Percentiles rank a stretch among this genome's conserved stretches.
Evolutionary conservation across 768 basidiomycete species (phyloP).

Genomic region (Lactarius pseudohatsudake): DNA sequence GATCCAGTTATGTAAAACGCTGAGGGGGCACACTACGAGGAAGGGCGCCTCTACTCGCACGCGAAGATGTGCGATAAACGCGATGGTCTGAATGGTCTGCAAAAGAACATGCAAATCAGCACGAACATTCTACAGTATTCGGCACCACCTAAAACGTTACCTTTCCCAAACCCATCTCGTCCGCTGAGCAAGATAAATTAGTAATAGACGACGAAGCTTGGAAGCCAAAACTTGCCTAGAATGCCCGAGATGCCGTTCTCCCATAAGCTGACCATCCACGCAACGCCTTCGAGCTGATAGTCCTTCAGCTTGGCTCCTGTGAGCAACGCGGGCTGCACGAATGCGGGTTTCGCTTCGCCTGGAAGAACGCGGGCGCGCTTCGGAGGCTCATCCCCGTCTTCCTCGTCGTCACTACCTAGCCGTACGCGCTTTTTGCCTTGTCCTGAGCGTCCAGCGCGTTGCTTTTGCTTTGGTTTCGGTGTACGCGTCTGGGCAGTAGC

Average conservation of each 20-base stretch:
- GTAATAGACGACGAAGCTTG: background rate
- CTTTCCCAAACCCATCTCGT: constrained; percentile 95
- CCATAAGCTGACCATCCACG: constrained; percentile 91
- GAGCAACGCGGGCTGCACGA: constrained; percentile 74
- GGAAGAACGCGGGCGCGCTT: constrained; percentile 32
- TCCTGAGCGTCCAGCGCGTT: background rate
- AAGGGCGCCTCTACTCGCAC: constrained; percentile 73
- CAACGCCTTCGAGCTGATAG: constrained; percentile 91
- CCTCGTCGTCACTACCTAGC: constrained; percentile 26
- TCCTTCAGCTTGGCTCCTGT: constrained; percentile 85
- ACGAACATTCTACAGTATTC: constrained; percentile 9
- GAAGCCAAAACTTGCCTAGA: constrained; percentile 49
- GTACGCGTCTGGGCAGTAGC: constrained; percentile 27
- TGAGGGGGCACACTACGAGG: constrained; percentile 89
- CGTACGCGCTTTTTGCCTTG: constrained; percentile 25
- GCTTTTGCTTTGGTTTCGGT: constrained; percentile 9
- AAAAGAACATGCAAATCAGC: constrained; percentile 10
- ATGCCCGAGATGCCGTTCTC: constrained; percentile 85
- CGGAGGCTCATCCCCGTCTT: constrained; percentile 17
- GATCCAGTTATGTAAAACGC: constrained; percentile 90
- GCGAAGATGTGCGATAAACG: constrained; percentile 88
- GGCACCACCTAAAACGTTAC: constrained; percentile 37
- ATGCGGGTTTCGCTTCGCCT: constrained; percentile 30
- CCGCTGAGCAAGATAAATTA: constrained; percentile 50
- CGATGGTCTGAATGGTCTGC: constrained; percentile 92